These are phyloP conservation scores for Lagenaria siceraria DNA, from an alignment of 306 rosid genomes.

Conservation along the genomic window DNA sequence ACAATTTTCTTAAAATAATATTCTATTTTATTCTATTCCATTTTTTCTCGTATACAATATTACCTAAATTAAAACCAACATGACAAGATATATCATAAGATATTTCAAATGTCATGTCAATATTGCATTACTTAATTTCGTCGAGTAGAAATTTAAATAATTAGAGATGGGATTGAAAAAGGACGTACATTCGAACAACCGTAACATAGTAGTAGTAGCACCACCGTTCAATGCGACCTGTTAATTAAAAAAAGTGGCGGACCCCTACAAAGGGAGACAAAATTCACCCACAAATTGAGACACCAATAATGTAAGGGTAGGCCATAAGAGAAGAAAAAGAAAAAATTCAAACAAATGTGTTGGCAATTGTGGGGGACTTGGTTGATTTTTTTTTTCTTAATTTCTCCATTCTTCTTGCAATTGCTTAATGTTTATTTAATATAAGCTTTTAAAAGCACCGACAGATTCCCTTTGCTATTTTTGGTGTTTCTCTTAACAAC, in stretches of 20 bases:
- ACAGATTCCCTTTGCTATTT: conserved; percentile 7
- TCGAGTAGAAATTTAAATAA: neutral
- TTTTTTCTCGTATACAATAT: too few species aligned
- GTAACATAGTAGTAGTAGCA: neutral
- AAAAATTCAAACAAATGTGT: conserved; percentile 1
- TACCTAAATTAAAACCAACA: neutral
- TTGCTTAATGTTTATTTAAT: neutral
- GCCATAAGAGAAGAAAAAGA: neutral
- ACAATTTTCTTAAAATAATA: neutral
- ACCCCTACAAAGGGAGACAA: conserved; percentile 14
- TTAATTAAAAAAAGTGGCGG: conserved; percentile 15
- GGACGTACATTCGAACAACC: neutral
- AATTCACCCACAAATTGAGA: conserved; percentile 14
- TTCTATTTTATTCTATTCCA: neutral
- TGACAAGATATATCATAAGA: neutral
- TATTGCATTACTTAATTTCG: neutral
- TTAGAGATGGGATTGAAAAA: neutral
- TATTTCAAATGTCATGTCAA: neutral
- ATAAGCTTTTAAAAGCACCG: conserved; percentile 1
- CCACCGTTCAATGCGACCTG: conserved; percentile 15
- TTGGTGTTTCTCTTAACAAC: conserved; percentile 3
- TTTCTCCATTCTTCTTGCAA: neutral
- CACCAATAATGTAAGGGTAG: neutral
- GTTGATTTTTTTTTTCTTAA: neutral
- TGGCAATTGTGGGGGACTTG: neutral